phyloP scores from a whole-genome alignment of 202 grass and related monocot genomes.

The Dendrocalamus latiflorus region DNA sequence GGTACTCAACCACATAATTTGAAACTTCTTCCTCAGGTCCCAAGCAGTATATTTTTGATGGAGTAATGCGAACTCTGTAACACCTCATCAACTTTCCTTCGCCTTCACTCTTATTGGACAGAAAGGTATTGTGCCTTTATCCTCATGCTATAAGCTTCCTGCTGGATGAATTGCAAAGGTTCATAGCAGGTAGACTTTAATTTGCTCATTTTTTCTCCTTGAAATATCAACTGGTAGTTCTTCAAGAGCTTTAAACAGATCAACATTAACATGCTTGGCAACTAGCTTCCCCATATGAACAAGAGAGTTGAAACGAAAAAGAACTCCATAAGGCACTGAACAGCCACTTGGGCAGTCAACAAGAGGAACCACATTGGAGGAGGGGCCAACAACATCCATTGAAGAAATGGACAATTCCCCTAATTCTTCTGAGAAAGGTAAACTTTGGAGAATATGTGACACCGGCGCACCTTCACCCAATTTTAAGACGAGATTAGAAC shows the following conservation, averaged over 20 bases:
- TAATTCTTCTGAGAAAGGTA: conserved; percentile 55
- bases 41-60: conserved; percentile 82
- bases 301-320: conserved; percentile 85
- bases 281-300: conserved; percentile 86
- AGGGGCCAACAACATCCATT: not conserved
- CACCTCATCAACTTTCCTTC: conserved; percentile 61
- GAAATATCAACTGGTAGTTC: conserved; percentile 43
- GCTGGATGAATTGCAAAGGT: conserved; percentile 68
- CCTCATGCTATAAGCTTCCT: conserved; percentile 44
- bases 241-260: conserved; percentile 66
- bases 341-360: conserved; percentile 53
- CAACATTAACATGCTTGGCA: conserved; percentile 47
- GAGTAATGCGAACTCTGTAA: conserved; percentile 84
- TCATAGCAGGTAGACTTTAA: conserved; percentile 66
- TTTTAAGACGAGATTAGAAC: conserved; percentile 59
- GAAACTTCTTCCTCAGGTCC: conserved; percentile 82
- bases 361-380: conserved; percentile 60
- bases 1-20: conserved; percentile 82
- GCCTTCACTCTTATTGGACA: conserved; percentile 20
- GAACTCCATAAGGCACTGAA: conserved; percentile 70
- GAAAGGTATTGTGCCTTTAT: conserved; percentile 18
- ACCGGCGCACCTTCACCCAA: conserved; percentile 33
- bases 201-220: conserved; percentile 75
- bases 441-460: conserved; percentile 51
- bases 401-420: conserved; percentile 42